These are phyloP conservation scores for Exobasidium cylindrosporum DNA, from an alignment of 1,284 basidiomycete genomes.

Conservation along the genomic window DNA sequence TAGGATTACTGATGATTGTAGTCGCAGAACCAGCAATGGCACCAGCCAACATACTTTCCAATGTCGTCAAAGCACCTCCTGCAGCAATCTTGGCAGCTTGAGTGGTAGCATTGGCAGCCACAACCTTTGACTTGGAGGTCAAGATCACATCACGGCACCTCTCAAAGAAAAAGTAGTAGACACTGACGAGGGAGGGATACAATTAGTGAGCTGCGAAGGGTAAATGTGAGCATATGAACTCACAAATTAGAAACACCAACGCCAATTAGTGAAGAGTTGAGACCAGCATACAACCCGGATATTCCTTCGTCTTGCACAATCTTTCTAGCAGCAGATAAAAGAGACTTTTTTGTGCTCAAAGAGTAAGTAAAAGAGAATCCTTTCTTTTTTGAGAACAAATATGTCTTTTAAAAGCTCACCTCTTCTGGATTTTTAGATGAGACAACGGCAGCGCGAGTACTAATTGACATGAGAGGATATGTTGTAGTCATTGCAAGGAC, in stretches of 20 bases:
- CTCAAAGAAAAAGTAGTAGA: conserved; percentile 58
- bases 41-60: conserved; percentile 85
- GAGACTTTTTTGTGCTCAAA: conserved; percentile 24
- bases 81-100: conserved; percentile 59
- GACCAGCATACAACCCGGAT: conserved; percentile 79
- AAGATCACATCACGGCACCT: conserved; percentile 52
- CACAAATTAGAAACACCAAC: conserved; percentile 87
- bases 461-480: conserved; percentile 80
- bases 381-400: neutral
- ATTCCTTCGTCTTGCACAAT: conserved; percentile 82
- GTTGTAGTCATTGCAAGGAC: conserved; percentile 61
- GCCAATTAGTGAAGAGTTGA: conserved; percentile 80
- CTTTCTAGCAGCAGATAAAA: conserved; percentile 63
- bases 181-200: conserved; percentile 35
- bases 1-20: conserved; percentile 84
- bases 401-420: conserved; percentile 59
- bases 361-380: neutral
- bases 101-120: conserved; percentile 55
- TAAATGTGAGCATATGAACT: conserved; percentile 14
- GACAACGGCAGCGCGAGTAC: conserved; percentile 87
- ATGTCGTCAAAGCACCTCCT: conserved; percentile 65
- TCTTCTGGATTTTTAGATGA: conserved; percentile 71
- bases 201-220: neutral
- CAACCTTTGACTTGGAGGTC: conserved; percentile 43
- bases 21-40: conserved; percentile 87